Base-by-base conservation (phyloP, 352 stramenopile species). In the Pythium utonaiense region DNA sequence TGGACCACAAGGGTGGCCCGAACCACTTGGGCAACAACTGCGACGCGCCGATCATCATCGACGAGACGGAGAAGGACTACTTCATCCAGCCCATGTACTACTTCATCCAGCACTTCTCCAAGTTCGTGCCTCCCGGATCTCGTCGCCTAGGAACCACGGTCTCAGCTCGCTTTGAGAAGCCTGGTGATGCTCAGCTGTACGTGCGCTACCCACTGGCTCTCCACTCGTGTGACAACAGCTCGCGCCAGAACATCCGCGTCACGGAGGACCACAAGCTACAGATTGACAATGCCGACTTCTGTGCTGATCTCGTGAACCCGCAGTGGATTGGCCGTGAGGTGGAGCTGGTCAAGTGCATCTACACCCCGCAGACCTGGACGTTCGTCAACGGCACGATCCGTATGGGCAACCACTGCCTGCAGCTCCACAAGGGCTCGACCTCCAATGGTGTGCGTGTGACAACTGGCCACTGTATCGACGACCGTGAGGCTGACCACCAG, bases 61-160 rank as follows among this genome's bases (percentile, higher is more conserved):
- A 75, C 6, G 70, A 91, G 49, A 72, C 75, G n/a, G 80, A 69
- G 24, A 61, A 68, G 55, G 73, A 88, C 62, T 94, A 88, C 60
- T 78, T 64, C 33, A 74, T 95, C 19, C 86, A 97, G 62, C 88
- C 88, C 0, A 92, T 96, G 78, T 97, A 91, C 69, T 95, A 96
- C 70, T 93, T 93, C 53, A 91, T 97, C 57, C 83, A 91, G 62
- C 89, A 97, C 67, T 92, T 96, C 60, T 94, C 84, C 38, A 89
- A 89, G 65, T 96, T 88, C 71, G 84, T 95, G 36, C 77, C 83
- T 6, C 69, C 85, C 0, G 88, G 86, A 8, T 92, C 86, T 0
- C 74, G 68, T n/a, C 83, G 83, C 57, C 77, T 93, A 8, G 67
- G 80, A 33, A 80, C 80, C 1, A 63, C 81, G 5, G 70, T 92